These are phyloP conservation scores for Entomortierella lignicola DNA, from an alignment of 192 early-diverging fungal species.

Conservation along the genomic window DNA sequence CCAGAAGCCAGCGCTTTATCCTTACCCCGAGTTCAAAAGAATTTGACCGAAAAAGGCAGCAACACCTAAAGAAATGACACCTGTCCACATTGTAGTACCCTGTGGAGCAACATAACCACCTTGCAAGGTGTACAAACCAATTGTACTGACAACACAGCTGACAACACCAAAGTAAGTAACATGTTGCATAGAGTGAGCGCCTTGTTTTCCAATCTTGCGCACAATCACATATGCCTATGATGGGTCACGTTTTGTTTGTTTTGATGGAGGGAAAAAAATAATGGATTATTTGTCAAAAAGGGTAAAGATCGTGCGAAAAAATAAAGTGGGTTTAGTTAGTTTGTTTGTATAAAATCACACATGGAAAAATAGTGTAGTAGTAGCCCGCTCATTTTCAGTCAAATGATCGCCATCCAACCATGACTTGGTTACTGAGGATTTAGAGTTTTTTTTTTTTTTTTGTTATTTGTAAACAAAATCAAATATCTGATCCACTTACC, in stretches of 20 bases:
- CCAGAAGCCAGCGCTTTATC: neutral
- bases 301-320: no score
- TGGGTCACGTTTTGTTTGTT: neutral
- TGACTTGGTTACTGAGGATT: no score
- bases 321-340: no score
- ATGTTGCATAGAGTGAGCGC: conserved; percentile 81
- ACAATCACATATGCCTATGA: conserved; percentile 75
- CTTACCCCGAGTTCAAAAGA: conserved; percentile 77
- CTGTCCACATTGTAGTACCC: conserved; percentile 57
- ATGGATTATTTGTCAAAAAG: no score
- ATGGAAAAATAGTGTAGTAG: no score
- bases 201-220: conserved; percentile 73
- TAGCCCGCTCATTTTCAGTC: no score
- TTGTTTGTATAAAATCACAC: no score
- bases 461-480: neutral
- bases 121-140: conserved; percentile 56
- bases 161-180: conserved; percentile 81
- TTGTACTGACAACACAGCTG: conserved; percentile 60
- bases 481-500: no score
- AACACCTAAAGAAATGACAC: conserved; percentile 63
- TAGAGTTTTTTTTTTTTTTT: conserved; percentile 1
- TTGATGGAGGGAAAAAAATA: neutral
- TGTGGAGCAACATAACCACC: conserved; percentile 53
- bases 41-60: conserved; percentile 78
- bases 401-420: no score